These are phyloP conservation scores for Globisporangium paroecandrum DNA, from an alignment of 352 stramenopile genomes.

Conservation along the genomic window DNA sequence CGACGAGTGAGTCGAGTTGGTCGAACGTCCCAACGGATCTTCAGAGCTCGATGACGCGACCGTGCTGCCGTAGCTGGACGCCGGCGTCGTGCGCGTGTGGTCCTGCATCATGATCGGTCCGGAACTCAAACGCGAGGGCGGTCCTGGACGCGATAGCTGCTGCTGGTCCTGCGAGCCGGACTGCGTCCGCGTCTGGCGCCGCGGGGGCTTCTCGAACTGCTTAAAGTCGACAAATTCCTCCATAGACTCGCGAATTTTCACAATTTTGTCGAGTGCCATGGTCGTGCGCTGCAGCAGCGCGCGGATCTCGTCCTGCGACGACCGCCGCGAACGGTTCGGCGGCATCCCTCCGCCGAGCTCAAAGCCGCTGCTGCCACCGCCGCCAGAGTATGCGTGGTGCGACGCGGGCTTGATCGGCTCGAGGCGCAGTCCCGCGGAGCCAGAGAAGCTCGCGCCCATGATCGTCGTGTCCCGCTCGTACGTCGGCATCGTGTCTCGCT, in stretches of 20 bases:
- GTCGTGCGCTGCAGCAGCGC: constrained; percentile 66
- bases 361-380: neutral
- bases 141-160: neutral
- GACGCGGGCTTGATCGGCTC: constrained; percentile 16
- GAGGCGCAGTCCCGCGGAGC: constrained; percentile 7
- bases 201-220: constrained; percentile 59
- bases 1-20: constrained; percentile 41
- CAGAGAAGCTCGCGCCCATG: constrained; percentile 14
- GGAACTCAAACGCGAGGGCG: constrained; percentile 15
- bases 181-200: constrained; percentile 21
- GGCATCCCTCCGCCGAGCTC: constrained; percentile 6
- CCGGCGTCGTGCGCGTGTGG: constrained; percentile 22
- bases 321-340: constrained; percentile 25
- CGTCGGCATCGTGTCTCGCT: constrained; percentile 15
- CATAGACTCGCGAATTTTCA: constrained; percentile 83
- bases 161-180: constrained; percentile 8
- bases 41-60: constrained; percentile 44
- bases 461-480: constrained; percentile 20
- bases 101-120: constrained; percentile 12
- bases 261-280: constrained; percentile 73
- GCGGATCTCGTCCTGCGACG: constrained; percentile 74
- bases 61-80: constrained; percentile 60
- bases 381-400: neutral
- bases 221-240: constrained; percentile 78
- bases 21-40: constrained; percentile 33